Percentiles rank a stretch among this genome's conserved stretches.
These are phyloP conservation scores for Mycena epipterygia DNA, from an alignment of 768 basidiomycete genomes.

Conservation along the genomic window DNA sequence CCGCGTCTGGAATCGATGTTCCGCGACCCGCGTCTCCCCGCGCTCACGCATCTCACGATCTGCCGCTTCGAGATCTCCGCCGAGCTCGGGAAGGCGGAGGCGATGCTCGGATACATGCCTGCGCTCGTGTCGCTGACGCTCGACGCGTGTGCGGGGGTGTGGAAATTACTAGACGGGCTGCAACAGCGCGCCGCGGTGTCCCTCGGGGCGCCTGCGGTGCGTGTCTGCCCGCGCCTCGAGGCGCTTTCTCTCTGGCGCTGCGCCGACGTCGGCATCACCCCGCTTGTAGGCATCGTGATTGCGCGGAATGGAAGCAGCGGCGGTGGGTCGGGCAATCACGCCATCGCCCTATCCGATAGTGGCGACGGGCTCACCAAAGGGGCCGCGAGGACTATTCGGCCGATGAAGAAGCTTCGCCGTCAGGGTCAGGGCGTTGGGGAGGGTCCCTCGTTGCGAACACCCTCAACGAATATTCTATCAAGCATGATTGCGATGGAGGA, in stretches of 20 bases:
- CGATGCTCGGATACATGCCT: conserved; percentile 67
- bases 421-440: conserved; percentile 31
- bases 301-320: conserved; percentile 45
- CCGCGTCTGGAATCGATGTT: conserved; percentile 67
- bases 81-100: conserved; percentile 51
- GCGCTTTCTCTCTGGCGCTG: conserved; percentile 68
- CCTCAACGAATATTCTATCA: conserved; percentile 44
- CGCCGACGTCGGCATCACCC: conserved; percentile 54
- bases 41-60: conserved; percentile 65
- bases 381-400: conserved; percentile 49
- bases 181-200: conserved; percentile 43
- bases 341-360: conserved; percentile 42
- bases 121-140: conserved; percentile 62
- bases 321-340: conserved; percentile 30
- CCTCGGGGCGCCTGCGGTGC: conserved; percentile 51
- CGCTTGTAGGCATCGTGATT: conserved; percentile 53
- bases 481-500: conserved; percentile 54
- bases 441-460: conserved; percentile 2
- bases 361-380: conserved; percentile 37
- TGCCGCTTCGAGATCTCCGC: conserved; percentile 58
- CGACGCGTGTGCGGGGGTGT: conserved; percentile 60
- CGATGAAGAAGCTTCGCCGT: conserved; percentile 50
- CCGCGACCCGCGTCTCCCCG: conserved; percentile 67
- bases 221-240: conserved; percentile 64
- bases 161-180: conserved; percentile 55